A percentile compares a stretch with the other conserved stretches of the same genome.
Evolutionary conservation across 164 flowering plant species (phyloP).

Genomic region (Aristolochia contorta): DNA sequence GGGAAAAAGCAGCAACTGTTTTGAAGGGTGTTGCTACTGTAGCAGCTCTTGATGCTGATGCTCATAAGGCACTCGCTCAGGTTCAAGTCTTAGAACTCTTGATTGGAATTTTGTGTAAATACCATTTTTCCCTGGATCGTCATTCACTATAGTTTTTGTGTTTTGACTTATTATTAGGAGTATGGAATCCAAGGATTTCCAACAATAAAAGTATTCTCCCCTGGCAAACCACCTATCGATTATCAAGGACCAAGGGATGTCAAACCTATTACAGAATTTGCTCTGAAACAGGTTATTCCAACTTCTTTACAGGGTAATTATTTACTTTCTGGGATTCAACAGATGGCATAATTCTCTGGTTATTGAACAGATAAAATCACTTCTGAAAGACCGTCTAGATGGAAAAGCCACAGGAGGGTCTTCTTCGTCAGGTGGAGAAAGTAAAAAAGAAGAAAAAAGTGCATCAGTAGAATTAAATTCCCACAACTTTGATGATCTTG

Average conservation of each 20-base stretch:
- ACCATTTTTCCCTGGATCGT: not conserved
- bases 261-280: slow-evolving; percentile 84
- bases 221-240: slow-evolving; percentile 90
- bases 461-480: slow-evolving; percentile 75
- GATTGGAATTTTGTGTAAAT: not conserved
- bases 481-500: slow-evolving; percentile 75
- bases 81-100: slow-evolving; percentile 21
- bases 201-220: slow-evolving; percentile 84
- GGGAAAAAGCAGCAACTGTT: slow-evolving; percentile 93
- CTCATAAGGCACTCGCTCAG: slow-evolving; percentile 89
- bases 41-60: slow-evolving; percentile 95
- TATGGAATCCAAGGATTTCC: slow-evolving; percentile 94
- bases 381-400: slow-evolving; percentile 65
- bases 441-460: slow-evolving; percentile 59
- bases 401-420: slow-evolving; percentile 68
- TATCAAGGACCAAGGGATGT: slow-evolving; percentile 95
- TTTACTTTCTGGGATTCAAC: not conserved
- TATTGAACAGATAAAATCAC: slow-evolving; percentile 55
- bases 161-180: slow-evolving; percentile 35
- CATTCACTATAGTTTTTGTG: not conserved
- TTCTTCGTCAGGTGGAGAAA: slow-evolving; percentile 34
- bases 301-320: not conserved
- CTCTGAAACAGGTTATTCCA: slow-evolving; percentile 60
- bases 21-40: slow-evolving; percentile 92
- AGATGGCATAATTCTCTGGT: not conserved